Percentiles rank a stretch among this genome's conserved stretches.
Evolutionary conservation across 2,329 filamentous ascomycete species (phyloP).

Genomic region (Verticillium nonalfalfae): DNA sequence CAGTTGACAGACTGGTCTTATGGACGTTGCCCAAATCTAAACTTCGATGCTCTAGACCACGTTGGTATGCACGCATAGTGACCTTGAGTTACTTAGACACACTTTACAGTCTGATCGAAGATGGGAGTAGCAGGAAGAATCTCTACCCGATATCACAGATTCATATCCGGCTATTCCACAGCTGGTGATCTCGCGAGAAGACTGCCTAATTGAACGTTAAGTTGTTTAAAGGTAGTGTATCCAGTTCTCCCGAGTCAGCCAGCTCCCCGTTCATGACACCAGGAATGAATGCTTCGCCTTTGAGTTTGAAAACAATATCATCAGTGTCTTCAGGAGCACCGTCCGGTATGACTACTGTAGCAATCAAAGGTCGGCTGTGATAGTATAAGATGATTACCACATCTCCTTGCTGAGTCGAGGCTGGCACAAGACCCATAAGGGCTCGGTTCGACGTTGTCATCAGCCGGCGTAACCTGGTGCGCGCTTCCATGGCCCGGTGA

Average conservation of each 20-base stretch:
- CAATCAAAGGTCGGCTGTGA: constrained; percentile 1
- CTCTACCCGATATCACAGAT: too few relatives aligned
- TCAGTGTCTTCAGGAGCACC: background rate
- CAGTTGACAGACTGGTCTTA: too few relatives aligned
- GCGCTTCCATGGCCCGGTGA: background rate
- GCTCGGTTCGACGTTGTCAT: background rate
- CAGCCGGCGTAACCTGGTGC: background rate
- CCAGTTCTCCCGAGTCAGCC: background rate
- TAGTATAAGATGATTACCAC: background rate
- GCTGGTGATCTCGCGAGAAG: too few relatives aligned
- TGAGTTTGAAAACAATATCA: background rate
- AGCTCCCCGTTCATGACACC: constrained; percentile 2
- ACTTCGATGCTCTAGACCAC: too few relatives aligned
- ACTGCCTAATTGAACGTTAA: too few relatives aligned
- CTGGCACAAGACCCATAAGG: background rate
- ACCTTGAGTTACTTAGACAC: too few relatives aligned
- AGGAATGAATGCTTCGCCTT: background rate
- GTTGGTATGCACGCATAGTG: too few relatives aligned
- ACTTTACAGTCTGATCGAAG: too few relatives aligned
- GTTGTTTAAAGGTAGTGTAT: too few relatives aligned
- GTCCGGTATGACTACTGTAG: background rate
- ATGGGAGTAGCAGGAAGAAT: too few relatives aligned
- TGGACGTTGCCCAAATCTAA: too few relatives aligned
- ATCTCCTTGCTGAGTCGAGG: background rate
- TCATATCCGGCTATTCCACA: too few relatives aligned